Conservation (phyloP, 2,329 filamentous ascomycete species). For the Cercospora sp. region DNA sequence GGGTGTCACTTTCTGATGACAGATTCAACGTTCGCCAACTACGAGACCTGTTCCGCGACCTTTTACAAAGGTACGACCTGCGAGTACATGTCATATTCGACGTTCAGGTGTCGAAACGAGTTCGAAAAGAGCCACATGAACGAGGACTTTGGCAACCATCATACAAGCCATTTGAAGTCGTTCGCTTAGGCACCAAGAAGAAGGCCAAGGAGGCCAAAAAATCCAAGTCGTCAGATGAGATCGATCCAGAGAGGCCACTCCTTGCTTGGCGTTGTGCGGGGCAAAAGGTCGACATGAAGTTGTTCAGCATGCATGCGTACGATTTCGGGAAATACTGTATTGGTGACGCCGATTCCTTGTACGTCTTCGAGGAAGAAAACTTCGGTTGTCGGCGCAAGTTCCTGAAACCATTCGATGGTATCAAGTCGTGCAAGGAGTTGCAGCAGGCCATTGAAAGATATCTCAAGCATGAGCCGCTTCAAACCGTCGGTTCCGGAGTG, state of each 20-base stretch:
- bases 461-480: background rate
- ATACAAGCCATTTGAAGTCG: background rate
- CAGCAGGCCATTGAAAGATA: background rate
- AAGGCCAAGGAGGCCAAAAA: background rate
- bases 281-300: background rate
- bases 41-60: background rate
- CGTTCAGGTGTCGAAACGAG: background rate
- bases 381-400: background rate
- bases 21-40: background rate
- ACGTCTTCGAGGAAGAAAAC: background rate
- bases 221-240: background rate
- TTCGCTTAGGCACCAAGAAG: background rate
- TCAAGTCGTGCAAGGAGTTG: background rate
- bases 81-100: background rate
- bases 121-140: background rate
- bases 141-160: background rate
- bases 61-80: background rate
- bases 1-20: background rate
- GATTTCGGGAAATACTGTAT: slow-evolving; percentile 4
- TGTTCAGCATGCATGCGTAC: slow-evolving; percentile 2
- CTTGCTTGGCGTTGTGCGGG: background rate
- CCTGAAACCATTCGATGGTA: background rate
- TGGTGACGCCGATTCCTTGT: background rate
- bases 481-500: slow-evolving; percentile 3
- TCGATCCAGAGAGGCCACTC: background rate